phyloP scores from a whole-genome alignment of 768 basidiomycete genomes.

The Arthromyces matolae region DNA sequence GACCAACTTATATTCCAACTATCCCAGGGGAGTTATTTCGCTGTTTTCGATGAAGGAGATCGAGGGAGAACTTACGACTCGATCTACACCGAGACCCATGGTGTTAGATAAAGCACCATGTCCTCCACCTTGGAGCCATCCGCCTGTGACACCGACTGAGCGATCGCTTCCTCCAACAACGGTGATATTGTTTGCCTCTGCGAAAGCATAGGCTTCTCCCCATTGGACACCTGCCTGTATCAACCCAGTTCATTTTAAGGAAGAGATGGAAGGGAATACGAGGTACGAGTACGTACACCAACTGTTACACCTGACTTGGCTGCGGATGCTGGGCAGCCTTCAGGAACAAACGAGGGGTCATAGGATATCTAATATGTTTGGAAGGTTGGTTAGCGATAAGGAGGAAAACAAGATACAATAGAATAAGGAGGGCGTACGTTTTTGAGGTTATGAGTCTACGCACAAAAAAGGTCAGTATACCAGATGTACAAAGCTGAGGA shows the following conservation, averaged over 20 bases:
- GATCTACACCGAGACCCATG: slow-evolving; percentile 44
- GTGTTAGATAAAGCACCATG: slow-evolving; percentile 41
- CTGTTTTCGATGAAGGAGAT: neutral
- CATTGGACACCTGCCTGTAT: slow-evolving; percentile 43
- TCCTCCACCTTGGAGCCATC: slow-evolving; percentile 45
- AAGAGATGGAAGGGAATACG: too few species aligned
- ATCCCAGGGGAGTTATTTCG: too few species aligned
- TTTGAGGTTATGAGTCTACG: slow-evolving; percentile 40
- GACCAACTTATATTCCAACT: slow-evolving; percentile 51
- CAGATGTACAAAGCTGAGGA: too few species aligned
- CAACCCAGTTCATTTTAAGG: too few species aligned
- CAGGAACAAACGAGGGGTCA: slow-evolving; percentile 30
- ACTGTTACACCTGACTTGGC: slow-evolving; percentile 29
- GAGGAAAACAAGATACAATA: too few species aligned
- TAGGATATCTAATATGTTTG: slow-evolving; percentile 34
- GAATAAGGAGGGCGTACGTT: too few species aligned
- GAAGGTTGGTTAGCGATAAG: too few species aligned
- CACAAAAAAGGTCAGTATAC: too few species aligned
- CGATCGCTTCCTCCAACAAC: slow-evolving; percentile 41
- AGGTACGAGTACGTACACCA: slow-evolving; percentile 34
- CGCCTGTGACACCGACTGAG: slow-evolving; percentile 39
- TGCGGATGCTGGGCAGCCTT: slow-evolving; percentile 34
- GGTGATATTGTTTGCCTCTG: slow-evolving; percentile 40
- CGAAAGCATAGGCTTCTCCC: slow-evolving; percentile 41
- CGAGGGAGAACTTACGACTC: slow-evolving; percentile 31